A percentile compares a stretch with the other conserved stretches of the same genome.
phyloP scores from a whole-genome alignment of 164 flowering plant species.

The Vitis amurensis region DNA sequence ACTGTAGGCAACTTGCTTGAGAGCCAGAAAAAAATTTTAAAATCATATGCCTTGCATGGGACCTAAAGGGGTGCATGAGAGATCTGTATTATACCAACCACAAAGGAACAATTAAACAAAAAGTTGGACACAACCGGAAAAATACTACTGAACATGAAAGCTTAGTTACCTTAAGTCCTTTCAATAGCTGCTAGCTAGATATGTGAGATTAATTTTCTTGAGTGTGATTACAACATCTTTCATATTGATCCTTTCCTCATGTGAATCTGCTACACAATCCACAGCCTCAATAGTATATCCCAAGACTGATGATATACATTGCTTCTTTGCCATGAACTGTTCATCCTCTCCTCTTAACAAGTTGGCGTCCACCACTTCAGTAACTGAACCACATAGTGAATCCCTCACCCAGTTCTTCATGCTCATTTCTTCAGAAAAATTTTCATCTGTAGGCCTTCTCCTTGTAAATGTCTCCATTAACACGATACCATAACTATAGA shows the following conservation, averaged over 20 bases:
- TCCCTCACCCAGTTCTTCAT: constrained; percentile 11
- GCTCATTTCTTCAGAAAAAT: constrained; percentile 12
- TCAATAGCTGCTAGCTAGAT: too few relatives aligned
- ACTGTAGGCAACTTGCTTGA: too few relatives aligned
- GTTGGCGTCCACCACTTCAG: constrained; percentile 6
- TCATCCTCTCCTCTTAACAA: constrained; percentile 1
- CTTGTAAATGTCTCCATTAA: constrained; percentile 19
- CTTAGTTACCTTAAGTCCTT: too few relatives aligned
- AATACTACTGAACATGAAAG: too few relatives aligned
- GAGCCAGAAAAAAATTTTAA: too few relatives aligned
- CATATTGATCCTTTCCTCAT: constrained; percentile 6
- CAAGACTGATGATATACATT: constrained; percentile 1
- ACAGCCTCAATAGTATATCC: constrained; percentile 19
- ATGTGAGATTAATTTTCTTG: too few relatives aligned
- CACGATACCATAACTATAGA: constrained; percentile 24
- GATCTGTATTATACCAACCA: too few relatives aligned
- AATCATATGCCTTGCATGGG: too few relatives aligned
- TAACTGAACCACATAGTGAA: not conserved
- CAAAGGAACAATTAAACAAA: too few relatives aligned
- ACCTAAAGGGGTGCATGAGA: too few relatives aligned
- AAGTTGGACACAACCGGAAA: too few relatives aligned
- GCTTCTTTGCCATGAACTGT: too few relatives aligned
- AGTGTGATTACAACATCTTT: not conserved
- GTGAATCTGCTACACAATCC: constrained; percentile 6
- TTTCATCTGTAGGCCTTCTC: constrained; percentile 19